These are phyloP conservation scores for Anastatica hierochuntica DNA, from an alignment of 345 rosid species.

Conservation along the genomic window DNA sequence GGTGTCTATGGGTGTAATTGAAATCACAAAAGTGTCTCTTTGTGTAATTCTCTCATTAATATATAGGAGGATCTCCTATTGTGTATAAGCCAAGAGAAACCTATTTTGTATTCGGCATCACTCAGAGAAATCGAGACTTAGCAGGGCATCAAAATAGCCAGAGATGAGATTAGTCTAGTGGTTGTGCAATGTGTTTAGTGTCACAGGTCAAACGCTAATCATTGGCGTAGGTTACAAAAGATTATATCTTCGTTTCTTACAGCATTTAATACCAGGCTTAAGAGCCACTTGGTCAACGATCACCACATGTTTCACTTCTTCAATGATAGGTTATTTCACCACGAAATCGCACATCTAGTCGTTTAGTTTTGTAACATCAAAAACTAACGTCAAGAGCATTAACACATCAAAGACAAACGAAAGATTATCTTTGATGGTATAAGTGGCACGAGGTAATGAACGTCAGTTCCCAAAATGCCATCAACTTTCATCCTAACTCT, in stretches of 20 bases:
- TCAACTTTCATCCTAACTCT: conserved; percentile 80
- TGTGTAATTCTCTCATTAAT: no score
- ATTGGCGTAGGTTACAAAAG: no score
- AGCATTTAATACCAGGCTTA: conserved; percentile 91
- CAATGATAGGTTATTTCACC: conserved; percentile 90
- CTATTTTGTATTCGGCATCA: no score
- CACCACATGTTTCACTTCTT: conserved; percentile 52
- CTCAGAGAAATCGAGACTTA: no score
- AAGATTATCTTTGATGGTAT: background rate
- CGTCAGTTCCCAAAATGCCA: conserved; percentile 91
- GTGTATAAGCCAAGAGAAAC: no score
- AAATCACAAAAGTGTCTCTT: no score
- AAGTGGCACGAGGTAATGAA: conserved; percentile 73
- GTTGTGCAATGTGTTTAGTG: no score
- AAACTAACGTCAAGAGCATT: background rate
- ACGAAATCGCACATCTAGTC: conserved; percentile 67
- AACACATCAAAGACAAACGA: background rate
- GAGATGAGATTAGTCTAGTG: no score
- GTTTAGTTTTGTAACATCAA: conserved; percentile 31
- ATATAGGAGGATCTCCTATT: no score
- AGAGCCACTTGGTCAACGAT: conserved; percentile 77
- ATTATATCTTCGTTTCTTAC: conserved; percentile 75
- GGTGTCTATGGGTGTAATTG: no score
- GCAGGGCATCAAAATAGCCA: no score
- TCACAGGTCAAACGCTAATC: no score